Evolutionary conservation across 176 grass and related monocot genomes (phyloP).

Genomic region (Triticum urartu): DNA sequence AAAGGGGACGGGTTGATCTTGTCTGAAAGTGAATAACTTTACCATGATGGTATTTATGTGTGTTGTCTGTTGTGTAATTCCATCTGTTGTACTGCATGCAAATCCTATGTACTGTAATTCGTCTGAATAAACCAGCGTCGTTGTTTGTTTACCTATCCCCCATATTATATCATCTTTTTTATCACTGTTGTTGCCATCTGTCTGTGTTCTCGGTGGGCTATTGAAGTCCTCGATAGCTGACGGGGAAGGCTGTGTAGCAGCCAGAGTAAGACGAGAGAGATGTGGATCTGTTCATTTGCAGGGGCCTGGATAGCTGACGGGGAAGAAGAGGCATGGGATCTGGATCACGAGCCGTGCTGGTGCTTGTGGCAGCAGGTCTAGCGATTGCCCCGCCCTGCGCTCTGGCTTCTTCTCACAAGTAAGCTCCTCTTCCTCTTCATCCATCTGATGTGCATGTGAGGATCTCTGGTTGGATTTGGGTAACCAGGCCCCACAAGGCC

Average conservation of each 20-base stretch:
- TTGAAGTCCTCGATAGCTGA: too few species aligned
- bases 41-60: not conserved
- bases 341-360: not conserved
- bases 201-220: not conserved
- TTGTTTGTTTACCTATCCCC: too few species aligned
- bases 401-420: constrained; percentile 38
- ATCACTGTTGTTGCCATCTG: not conserved
- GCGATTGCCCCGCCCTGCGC: not conserved
- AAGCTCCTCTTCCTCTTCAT: not conserved
- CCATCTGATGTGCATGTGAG: not conserved
- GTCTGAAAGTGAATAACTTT: not conserved
- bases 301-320: not conserved
- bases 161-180: not conserved
- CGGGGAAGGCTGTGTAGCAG: too few species aligned
- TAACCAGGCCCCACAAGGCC: too few species aligned
- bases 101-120: too few species aligned
- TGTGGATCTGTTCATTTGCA: constrained; percentile 15
- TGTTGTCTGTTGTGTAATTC: not conserved
- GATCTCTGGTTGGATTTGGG: constrained; percentile 17
- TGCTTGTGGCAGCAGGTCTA: constrained; percentile 27
- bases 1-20: not conserved
- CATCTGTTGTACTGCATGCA: too few species aligned
- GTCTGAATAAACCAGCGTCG: too few species aligned
- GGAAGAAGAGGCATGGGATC: constrained; percentile 30
- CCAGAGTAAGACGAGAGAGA: not conserved